These are phyloP conservation scores for Carex pumila DNA, from an alignment of 176 grass and related monocot species.

Conservation along the genomic window DNA sequence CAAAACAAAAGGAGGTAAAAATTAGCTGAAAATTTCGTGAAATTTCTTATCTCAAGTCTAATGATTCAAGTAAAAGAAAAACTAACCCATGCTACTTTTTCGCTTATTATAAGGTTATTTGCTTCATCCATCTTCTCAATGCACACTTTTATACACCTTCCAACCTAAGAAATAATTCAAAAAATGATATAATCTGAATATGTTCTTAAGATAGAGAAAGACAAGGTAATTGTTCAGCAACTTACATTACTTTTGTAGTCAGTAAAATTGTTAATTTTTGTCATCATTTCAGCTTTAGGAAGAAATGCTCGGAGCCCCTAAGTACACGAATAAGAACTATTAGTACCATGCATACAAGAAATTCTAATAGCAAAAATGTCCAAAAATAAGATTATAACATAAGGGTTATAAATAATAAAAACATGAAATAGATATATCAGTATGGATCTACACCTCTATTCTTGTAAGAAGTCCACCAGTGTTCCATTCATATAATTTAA, in stretches of 20 bases:
- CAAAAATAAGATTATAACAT: not conserved
- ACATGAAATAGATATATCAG: not conserved
- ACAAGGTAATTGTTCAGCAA: constrained; percentile 3
- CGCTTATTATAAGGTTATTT: constrained; percentile 79
- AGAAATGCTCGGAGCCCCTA: constrained; percentile 84
- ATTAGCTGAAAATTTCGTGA: not conserved
- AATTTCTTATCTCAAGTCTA: constrained; percentile 1
- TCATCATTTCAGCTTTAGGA: constrained; percentile 81
- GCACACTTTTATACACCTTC: constrained; percentile 38
- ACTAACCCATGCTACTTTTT: constrained; percentile 84
- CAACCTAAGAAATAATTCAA: constrained; percentile 44
- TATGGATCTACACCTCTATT: constrained; percentile 55
- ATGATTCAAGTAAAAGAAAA: constrained; percentile 16
- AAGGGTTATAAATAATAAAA: not conserved
- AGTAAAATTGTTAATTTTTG: constrained; percentile 60
- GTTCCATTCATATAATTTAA: constrained; percentile 91
- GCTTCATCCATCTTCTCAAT: constrained; percentile 72
- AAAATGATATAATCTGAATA: not conserved
- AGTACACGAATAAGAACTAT: not conserved
- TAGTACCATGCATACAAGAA: not conserved
- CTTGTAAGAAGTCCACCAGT: constrained; percentile 66
- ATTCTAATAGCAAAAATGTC: not conserved
- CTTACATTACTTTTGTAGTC: constrained; percentile 81
- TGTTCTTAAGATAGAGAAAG: not conserved
- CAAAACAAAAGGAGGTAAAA: not conserved